phyloP scores from a whole-genome alignment of 2,329 filamentous ascomycete species.

The Fusarium sp. region DNA sequence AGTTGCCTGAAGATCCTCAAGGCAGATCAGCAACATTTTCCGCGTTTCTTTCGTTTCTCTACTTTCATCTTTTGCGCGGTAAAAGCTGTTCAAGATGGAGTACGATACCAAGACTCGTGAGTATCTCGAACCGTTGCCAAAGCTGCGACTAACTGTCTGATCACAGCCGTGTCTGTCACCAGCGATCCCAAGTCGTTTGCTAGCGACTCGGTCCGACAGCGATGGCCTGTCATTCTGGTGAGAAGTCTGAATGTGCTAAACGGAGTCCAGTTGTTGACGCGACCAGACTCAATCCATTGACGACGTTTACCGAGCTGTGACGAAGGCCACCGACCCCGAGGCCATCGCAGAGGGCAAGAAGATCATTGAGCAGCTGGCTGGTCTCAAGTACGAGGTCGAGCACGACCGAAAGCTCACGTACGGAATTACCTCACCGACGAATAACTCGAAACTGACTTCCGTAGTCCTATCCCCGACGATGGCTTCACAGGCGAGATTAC shows the following conservation, averaged over 20 bases:
- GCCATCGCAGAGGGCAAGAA: slow-evolving; percentile 85
- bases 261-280: slow-evolving; percentile 4
- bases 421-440: slow-evolving; percentile 37
- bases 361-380: slow-evolving; percentile 82
- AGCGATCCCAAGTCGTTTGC: slow-evolving; percentile 89
- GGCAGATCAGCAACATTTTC: slow-evolving; percentile 16
- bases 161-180: slow-evolving; percentile 80
- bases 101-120: slow-evolving; percentile 79
- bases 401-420: slow-evolving; percentile 86
- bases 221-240: slow-evolving; percentile 95
- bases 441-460: slow-evolving; percentile 3
- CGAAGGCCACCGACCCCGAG: slow-evolving; percentile 68
- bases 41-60: background rate
- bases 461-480: slow-evolving; percentile 80
- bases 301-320: slow-evolving; percentile 85
- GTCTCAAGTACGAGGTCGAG: slow-evolving; percentile 94
- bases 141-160: slow-evolving; percentile 21
- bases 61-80: background rate
- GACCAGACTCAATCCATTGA: slow-evolving; percentile 89
- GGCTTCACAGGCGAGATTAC: slow-evolving; percentile 82
- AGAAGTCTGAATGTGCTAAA: slow-evolving; percentile 42
- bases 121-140: slow-evolving; percentile 43
- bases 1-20: slow-evolving; percentile 19
- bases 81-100: slow-evolving; percentile 66
- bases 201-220: slow-evolving; percentile 82